A percentile compares a stretch with the other conserved stretches of the same genome.
phyloP scores from a whole-genome alignment of 352 stramenopile species.

The Phytophthora fragariae region DNA sequence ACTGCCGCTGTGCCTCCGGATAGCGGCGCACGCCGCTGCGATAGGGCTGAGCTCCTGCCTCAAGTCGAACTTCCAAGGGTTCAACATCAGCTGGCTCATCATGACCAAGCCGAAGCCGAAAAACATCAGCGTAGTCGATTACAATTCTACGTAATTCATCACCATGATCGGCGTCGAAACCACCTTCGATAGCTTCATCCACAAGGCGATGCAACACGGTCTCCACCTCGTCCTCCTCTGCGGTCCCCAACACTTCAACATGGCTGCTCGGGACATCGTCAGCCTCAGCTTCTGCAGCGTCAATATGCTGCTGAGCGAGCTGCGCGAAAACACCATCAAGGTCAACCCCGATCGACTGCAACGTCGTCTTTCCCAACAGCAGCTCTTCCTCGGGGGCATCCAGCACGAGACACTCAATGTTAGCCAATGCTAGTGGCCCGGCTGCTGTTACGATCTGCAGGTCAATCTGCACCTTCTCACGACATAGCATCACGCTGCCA shows the following conservation, averaged over 20 bases:
- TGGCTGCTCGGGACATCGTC: slow-evolving; percentile 8
- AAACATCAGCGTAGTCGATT: slow-evolving; percentile 1
- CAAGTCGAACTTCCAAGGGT: slow-evolving; percentile 7
- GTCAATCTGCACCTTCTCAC: background rate
- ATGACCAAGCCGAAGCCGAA: background rate
- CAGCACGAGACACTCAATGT: slow-evolving; percentile 2
- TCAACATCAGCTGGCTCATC: slow-evolving; percentile 14
- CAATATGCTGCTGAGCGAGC: slow-evolving; percentile 12
- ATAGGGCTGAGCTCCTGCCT: background rate
- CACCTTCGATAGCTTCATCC: slow-evolving; percentile 3
- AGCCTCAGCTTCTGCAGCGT: slow-evolving; percentile 3
- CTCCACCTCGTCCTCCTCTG: background rate
- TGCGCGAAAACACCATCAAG: slow-evolving; percentile 16
- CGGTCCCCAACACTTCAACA: slow-evolving; percentile 1
- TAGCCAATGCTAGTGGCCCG: background rate
- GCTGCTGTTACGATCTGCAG: slow-evolving; percentile 4
- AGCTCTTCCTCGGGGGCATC: background rate
- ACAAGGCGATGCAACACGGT: slow-evolving; percentile 3
- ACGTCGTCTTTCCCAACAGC: background rate
- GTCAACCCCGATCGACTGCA: slow-evolving; percentile 19
- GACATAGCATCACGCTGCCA: background rate
- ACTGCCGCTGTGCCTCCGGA: too few species aligned
- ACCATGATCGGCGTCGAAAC: too few species aligned
- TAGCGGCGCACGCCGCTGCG: background rate
- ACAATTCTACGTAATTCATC: background rate